Evolutionary conservation across 345 rosid species (phyloP), one percentile per base, ranked within the genome.

Genomic region (Limnanthes douglasii): DNA sequence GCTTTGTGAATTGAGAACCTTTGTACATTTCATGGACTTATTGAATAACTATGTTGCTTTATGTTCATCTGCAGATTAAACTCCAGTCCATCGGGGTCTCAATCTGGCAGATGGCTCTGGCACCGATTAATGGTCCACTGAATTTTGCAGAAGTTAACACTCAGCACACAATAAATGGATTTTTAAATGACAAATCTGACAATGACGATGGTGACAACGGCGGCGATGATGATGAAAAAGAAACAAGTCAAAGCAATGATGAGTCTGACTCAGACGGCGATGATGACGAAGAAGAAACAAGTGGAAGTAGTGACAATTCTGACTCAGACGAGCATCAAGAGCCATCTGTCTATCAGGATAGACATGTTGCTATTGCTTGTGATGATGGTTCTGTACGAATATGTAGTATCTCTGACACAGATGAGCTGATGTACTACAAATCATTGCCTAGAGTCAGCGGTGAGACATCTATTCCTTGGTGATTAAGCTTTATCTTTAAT

Each of bases 371-470:
- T 2, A 35, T 66, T 51, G 93, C 80, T 18, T 83, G 86, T 43
- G 93, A 83, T 54, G 93, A 88, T 69, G 97, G 97, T 2, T 73
- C 76, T 43, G 80, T 88, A 35, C 57, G 84, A 43, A 46, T 83
- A 27, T 88, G 69, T 33, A 47, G 47, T 34, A 38, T 83, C 39
- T 50, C 80, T 34, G 71, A 60, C 23, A 55, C 53, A n/a, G 50
- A 73, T 41, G 72, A 66, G 48, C 62, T 83, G 34, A 61, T 63
- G 12, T 79, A 88, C 52, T 46, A 48, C 38, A 79, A 65, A 61
- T 61, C 83, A 4, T 56, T 88, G 66, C 93, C 97, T 38, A 70
- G 97, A 70, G 93, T 88, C 69, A 69, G 77, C 64, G 97, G 93
- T 88, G 75, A 88, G 97, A 56, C 37, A 40, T 51, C 73, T 48